A percentile compares a stretch with the other conserved stretches of the same genome.
Conservation (phyloP, 2,329 filamentous ascomycete genomes). For the Cladosporium austrohemisphaericum region DNA sequence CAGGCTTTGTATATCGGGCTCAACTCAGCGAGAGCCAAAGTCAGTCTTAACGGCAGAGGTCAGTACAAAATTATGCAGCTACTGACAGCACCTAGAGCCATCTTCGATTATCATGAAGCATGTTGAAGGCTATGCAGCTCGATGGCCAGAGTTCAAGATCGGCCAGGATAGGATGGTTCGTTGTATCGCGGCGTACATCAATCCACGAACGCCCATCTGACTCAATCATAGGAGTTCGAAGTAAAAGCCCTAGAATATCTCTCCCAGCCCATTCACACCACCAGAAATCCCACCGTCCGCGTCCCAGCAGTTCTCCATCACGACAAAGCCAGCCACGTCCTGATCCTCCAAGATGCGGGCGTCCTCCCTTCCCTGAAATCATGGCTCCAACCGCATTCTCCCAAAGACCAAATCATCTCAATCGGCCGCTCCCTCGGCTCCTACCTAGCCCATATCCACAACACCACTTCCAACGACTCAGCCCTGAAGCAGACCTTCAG, state of each 20-base stretch:
- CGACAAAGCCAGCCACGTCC: background rate
- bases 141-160: background rate
- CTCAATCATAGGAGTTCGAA: background rate
- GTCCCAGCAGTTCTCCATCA: background rate
- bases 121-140: constrained; percentile 1
- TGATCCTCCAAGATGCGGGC: constrained; percentile 18
- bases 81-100: background rate
- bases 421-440: constrained; percentile 16
- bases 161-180: background rate
- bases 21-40: background rate
- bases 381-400: constrained; percentile 15
- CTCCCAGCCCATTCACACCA: background rate
- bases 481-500: constrained; percentile 1
- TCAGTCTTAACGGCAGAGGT: too few relatives aligned
- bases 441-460: constrained; percentile 20
- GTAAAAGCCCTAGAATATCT: background rate
- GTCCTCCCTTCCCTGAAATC: constrained; percentile 16
- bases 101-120: constrained; percentile 5
- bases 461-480: constrained; percentile 2
- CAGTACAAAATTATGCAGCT: background rate
- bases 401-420: background rate
- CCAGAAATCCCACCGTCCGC: background rate
- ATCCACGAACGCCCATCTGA: background rate
- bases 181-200: background rate
- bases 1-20: constrained; percentile 1